Evolutionary conservation across 1,139 yeast genomes (phyloP).

Genomic region (Yamadazyma siamensis): DNA sequence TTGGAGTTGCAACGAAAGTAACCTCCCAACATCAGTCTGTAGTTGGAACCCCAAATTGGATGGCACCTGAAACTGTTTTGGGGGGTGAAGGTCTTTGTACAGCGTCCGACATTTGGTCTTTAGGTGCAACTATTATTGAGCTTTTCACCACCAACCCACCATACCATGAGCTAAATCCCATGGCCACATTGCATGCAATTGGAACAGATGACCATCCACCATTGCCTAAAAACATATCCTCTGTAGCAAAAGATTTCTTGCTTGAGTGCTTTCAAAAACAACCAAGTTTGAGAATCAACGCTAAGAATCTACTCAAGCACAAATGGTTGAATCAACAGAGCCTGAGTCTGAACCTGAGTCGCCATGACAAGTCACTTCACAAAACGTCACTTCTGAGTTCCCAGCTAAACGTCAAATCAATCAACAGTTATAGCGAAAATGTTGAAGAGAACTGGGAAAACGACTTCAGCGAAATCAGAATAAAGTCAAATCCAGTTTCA

Average conservation of each 20-base stretch:
- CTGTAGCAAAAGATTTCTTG: constrained; percentile 59
- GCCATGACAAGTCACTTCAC: background rate
- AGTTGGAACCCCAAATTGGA: constrained; percentile 80
- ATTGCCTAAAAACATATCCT: constrained; percentile 59
- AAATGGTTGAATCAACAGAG: constrained; percentile 47
- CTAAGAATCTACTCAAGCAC: constrained; percentile 54
- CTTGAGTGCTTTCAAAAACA: constrained; percentile 76
- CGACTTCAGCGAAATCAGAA: constrained; percentile 24
- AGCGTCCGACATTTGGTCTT: constrained; percentile 88
- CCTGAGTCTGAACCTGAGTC: no score
- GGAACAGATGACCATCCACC: constrained; percentile 84
- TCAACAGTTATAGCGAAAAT: constrained; percentile 24
- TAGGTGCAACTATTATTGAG: constrained; percentile 92
- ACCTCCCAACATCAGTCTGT: constrained; percentile 40
- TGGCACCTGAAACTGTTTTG: constrained; percentile 78
- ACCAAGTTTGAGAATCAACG: constrained; percentile 58
- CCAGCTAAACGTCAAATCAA: constrained; percentile 5
- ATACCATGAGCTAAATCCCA: constrained; percentile 72
- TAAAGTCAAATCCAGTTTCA: constrained; percentile 1
- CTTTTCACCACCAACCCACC: constrained; percentile 86
- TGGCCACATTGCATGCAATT: constrained; percentile 90
- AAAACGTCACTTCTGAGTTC: background rate
- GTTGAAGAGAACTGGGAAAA: constrained; percentile 37
- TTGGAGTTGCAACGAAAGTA: constrained; percentile 70
- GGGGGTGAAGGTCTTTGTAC: constrained; percentile 84